A percentile compares a stretch with the other conserved stretches of the same genome.
phyloP scores from a whole-genome alignment of 2,329 filamentous ascomycete genomes.

The Polytolypa hystricis region DNA sequence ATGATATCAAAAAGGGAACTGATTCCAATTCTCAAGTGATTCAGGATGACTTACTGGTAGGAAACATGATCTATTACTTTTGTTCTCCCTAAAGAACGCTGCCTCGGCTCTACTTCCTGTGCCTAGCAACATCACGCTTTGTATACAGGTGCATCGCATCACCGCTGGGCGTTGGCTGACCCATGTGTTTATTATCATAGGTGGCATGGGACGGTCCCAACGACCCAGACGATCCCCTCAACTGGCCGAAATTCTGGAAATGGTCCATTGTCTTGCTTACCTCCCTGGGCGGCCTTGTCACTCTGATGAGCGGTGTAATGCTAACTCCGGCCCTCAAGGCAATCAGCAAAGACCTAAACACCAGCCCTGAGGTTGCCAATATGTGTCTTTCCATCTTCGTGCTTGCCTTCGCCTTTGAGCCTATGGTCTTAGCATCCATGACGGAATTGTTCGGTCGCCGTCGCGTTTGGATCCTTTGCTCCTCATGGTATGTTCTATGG shows the following conservation, averaged over 20 bases:
- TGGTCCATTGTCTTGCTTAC: conserved; percentile 39
- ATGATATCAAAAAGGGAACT: too few relatives aligned
- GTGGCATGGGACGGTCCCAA: conserved; percentile 50
- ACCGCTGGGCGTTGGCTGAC: too few relatives aligned
- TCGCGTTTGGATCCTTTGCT: conserved; percentile 46
- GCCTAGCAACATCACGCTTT: too few relatives aligned
- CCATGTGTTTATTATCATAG: too few relatives aligned
- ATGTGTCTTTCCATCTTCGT: conserved; percentile 53
- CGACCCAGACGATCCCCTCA: conserved; percentile 49
- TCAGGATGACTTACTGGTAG: too few relatives aligned
- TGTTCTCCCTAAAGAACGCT: too few relatives aligned
- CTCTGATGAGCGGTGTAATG: conserved; percentile 23
- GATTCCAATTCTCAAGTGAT: too few relatives aligned
- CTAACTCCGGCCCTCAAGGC: conserved; percentile 31
- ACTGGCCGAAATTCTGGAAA: conserved; percentile 43
- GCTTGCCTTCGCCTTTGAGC: conserved; percentile 47
- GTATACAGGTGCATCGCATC: too few relatives aligned
- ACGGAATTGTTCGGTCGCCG: conserved; percentile 53
- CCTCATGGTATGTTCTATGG: conserved; percentile 51
- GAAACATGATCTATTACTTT: too few relatives aligned
- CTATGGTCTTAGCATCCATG: conserved; percentile 53
- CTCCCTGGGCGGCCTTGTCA: conserved; percentile 24
- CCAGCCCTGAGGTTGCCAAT: conserved; percentile 33
- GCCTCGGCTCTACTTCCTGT: too few relatives aligned
- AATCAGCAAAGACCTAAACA: conserved; percentile 36